Conservation (phyloP, 2,329 filamentous ascomycete species). For the Fusarium bactridioides region DNA sequence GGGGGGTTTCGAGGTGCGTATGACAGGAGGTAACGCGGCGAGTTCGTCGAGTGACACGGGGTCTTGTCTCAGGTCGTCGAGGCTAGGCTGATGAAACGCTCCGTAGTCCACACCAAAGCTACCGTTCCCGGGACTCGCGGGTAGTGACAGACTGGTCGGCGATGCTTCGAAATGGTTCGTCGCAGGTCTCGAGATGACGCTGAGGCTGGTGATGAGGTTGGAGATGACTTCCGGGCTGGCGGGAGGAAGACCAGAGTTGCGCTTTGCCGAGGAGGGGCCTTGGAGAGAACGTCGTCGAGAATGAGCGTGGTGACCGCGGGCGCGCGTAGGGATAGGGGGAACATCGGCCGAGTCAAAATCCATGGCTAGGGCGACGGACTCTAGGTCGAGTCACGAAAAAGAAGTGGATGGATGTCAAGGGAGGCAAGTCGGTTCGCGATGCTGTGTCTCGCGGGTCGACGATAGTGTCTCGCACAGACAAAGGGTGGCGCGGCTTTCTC, state of each 20-base stretch:
- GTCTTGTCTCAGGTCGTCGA: slow-evolving; percentile 58
- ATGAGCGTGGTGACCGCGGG: slow-evolving; percentile 27
- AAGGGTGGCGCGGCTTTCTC: slow-evolving; percentile 2
- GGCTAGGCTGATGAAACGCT: slow-evolving; percentile 62
- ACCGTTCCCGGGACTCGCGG: slow-evolving; percentile 53
- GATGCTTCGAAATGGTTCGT: slow-evolving; percentile 73
- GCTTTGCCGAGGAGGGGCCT: slow-evolving; percentile 19
- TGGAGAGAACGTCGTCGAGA: slow-evolving; percentile 28
- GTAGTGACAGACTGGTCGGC: slow-evolving; percentile 51
- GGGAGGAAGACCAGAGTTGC: slow-evolving; percentile 46
- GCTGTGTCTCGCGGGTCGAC: not conserved
- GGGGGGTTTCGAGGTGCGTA: slow-evolving; percentile 83
- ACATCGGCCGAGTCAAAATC: slow-evolving; percentile 39
- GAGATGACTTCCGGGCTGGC: slow-evolving; percentile 75
- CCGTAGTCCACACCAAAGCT: slow-evolving; percentile 80
- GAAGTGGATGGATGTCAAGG: slow-evolving; percentile 31
- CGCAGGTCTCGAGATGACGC: slow-evolving; percentile 72
- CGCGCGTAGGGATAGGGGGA: slow-evolving; percentile 46
- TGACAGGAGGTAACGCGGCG: slow-evolving; percentile 72
- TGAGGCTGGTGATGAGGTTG: slow-evolving; percentile 73
- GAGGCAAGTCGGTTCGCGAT: not conserved
- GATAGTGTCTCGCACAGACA: slow-evolving; percentile 18
- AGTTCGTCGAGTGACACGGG: slow-evolving; percentile 63
- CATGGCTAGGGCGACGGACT: slow-evolving; percentile 38
- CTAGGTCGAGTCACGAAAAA: slow-evolving; percentile 6